Conservation (phyloP, 441 rosid genomes). For the Gossypium gossypioides region DNA sequence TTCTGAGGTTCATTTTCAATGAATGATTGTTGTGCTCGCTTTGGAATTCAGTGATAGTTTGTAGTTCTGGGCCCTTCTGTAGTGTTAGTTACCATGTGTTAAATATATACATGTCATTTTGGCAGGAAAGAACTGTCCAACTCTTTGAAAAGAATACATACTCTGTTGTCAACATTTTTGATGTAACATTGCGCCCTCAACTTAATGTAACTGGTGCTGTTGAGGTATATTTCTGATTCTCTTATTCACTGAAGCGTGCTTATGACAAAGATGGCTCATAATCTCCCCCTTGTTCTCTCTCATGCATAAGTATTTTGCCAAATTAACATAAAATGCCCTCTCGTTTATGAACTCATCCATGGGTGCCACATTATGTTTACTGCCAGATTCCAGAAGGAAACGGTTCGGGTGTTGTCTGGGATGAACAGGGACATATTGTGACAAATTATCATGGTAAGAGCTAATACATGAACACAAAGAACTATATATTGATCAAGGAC, state of each 20-base stretch:
- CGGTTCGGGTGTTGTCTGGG: slow-evolving; percentile 98
- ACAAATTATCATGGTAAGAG: slow-evolving; percentile 89
- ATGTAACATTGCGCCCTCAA: slow-evolving; percentile 81
- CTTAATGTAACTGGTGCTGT: slow-evolving; percentile 80
- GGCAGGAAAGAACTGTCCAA: slow-evolving; percentile 72
- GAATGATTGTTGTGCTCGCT: background rate
- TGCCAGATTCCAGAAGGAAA: slow-evolving; percentile 91
- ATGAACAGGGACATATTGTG: slow-evolving; percentile 72
- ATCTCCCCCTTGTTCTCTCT: background rate
- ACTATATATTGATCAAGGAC: background rate
- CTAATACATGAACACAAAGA: slow-evolving; percentile 4
- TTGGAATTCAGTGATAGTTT: background rate
- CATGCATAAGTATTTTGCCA: background rate
- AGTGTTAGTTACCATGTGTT: slow-evolving; percentile 7
- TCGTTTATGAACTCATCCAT: background rate
- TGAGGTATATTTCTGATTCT: slow-evolving; percentile 44
- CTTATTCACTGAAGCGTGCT: background rate
- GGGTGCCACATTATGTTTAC: background rate
- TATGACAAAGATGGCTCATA: background rate
- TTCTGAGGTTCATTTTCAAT: slow-evolving; percentile 47
- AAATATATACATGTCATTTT: slow-evolving; percentile 1
- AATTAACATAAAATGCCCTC: background rate
- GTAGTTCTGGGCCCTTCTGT: background rate
- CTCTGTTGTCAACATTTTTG: slow-evolving; percentile 88
- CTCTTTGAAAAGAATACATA: slow-evolving; percentile 85